These are phyloP conservation scores for Pharnaceum exiguum DNA, from an alignment of 148 eudicot species.

Conservation along the genomic window DNA sequence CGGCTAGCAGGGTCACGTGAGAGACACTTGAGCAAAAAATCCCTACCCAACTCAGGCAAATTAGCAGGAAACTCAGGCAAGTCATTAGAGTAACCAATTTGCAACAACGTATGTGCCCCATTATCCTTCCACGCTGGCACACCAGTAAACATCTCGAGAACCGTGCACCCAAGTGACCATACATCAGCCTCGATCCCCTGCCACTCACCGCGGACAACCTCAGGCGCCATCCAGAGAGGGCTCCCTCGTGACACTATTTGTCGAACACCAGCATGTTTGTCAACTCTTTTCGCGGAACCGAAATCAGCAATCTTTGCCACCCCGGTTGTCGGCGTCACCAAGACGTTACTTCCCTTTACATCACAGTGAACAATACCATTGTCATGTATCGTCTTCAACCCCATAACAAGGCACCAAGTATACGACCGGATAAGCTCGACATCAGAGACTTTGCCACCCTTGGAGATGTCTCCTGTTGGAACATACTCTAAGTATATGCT, in stretches of 20 bases:
- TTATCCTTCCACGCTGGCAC: conserved; percentile 57
- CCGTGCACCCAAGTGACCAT: conserved; percentile 87
- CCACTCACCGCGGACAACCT: conserved; percentile 61
- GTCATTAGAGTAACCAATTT: conserved; percentile 52
- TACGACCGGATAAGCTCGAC: conserved; percentile 42
- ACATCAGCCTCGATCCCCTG: conserved; percentile 71
- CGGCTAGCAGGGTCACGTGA: conserved; percentile 32
- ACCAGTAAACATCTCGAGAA: conserved; percentile 84
- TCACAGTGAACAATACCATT: conserved; percentile 65
- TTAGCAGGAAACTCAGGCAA: conserved; percentile 44
- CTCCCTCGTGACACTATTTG: conserved; percentile 56
- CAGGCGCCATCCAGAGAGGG: conserved; percentile 96
- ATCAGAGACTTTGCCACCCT: conserved; percentile 18
- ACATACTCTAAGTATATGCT: conserved; percentile 67
- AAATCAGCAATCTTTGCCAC: conserved; percentile 70
- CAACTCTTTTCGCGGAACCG: conserved; percentile 39
- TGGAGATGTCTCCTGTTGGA: conserved; percentile 54
- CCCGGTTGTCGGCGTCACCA: conserved; percentile 32
- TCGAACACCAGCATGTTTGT: neutral
- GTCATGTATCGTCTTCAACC: conserved; percentile 39
- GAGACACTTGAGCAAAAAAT: conserved; percentile 62
- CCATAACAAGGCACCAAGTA: conserved; percentile 52
- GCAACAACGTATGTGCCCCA: conserved; percentile 41
- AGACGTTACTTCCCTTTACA: conserved; percentile 64
- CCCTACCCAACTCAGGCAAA: conserved; percentile 38